Conservation (phyloP, 2,329 filamentous ascomycete genomes). For the Emmonsiellopsis sp. region DNA sequence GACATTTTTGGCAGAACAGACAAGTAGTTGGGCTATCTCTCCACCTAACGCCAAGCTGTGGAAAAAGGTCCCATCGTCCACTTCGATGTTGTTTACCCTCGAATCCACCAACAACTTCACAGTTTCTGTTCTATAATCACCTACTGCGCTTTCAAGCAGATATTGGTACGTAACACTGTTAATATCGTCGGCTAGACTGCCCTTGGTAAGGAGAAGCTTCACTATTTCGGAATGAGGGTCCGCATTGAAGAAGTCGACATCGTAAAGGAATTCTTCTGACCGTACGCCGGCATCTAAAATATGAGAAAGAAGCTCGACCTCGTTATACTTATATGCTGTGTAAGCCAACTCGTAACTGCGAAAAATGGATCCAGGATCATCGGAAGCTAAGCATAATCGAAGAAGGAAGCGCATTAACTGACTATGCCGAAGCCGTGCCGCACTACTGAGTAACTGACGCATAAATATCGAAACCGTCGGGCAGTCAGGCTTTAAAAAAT, state of each 20-base stretch:
- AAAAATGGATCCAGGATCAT: not conserved
- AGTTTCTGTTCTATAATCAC: not conserved
- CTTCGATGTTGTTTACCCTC: not conserved
- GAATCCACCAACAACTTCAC: not conserved
- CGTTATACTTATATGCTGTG: not conserved
- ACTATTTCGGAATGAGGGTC: not conserved
- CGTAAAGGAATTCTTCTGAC: not conserved
- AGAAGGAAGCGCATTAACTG: not conserved
- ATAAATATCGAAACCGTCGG: conserved; percentile 1
- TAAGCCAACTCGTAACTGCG: not conserved
- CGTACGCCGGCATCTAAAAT: not conserved
- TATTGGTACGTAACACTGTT: not conserved
- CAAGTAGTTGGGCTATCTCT: not conserved
- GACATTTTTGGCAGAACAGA: not conserved
- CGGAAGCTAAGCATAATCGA: not conserved
- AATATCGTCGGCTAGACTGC: not conserved
- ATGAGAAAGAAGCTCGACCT: conserved; percentile 1
- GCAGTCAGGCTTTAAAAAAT: not conserved
- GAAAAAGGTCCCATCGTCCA: not conserved
- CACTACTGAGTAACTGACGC: not conserved
- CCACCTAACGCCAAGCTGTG: not conserved
- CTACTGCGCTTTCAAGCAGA: not conserved
- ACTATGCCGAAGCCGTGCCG: not conserved
- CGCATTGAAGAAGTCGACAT: not conserved
- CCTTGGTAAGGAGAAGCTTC: conserved; percentile 2